Percentiles rank a stretch among this genome's conserved stretches.
These are phyloP conservation scores for Thermoascus crustaceus DNA, from an alignment of 2,329 filamentous ascomycete genomes.

Conservation along the genomic window DNA sequence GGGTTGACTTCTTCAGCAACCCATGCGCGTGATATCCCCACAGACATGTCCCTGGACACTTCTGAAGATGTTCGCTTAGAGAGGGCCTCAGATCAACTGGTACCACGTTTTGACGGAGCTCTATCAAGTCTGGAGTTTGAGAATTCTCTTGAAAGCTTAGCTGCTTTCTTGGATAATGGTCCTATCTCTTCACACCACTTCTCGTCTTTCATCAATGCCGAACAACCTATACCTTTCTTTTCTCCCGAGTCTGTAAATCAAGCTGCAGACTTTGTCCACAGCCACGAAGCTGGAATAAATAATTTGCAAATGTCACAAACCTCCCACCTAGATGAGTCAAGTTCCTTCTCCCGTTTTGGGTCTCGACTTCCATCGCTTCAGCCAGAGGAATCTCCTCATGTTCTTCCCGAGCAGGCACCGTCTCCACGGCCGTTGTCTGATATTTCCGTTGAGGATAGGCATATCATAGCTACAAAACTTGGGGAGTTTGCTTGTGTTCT, in stretches of 20 bases:
- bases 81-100: no score
- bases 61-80: no score
- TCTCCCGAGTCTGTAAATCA: conserved; percentile 34
- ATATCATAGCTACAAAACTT: conserved; percentile 15
- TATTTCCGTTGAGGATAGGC: conserved; percentile 25
- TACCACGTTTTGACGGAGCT: no score
- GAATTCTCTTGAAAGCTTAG: conserved; percentile 26
- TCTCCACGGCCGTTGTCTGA: conserved; percentile 21
- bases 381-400: conserved; percentile 26
- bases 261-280: no score
- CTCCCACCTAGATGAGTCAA: conserved; percentile 8
- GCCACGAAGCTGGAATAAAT: conserved; percentile 14
- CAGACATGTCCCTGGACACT: no score
- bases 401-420: conserved; percentile 8
- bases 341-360: conserved; percentile 30
- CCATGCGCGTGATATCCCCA: no score
- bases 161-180: conserved; percentile 32
- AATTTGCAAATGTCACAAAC: conserved; percentile 5
- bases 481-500: conserved; percentile 12
- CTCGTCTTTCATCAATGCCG: conserved; percentile 29
- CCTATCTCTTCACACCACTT: conserved; percentile 32
- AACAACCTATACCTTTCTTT: conserved; percentile 36
- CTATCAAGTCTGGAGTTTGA: neutral
- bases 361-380: conserved; percentile 33
- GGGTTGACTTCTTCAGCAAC: no score